Conservation (phyloP, 352 stramenopile genomes). For the Phytophthora ohioensis region DNA sequence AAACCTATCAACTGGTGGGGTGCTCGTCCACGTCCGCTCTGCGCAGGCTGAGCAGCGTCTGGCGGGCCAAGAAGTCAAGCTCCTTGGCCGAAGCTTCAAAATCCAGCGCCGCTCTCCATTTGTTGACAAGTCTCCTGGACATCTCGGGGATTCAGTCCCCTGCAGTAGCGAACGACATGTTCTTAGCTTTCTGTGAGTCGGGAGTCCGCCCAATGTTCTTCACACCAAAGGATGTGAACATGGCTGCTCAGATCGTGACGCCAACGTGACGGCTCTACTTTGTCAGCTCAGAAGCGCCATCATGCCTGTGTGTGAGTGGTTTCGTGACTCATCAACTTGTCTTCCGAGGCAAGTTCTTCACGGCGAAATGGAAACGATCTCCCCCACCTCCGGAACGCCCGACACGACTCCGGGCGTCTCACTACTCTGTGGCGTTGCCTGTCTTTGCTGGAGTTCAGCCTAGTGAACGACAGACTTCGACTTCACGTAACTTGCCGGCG, state of each 20-base stretch:
- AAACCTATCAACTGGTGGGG: neutral
- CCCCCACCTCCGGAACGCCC: too few relatives aligned
- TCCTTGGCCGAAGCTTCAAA: slow-evolving; percentile 1
- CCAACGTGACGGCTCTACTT: slow-evolving; percentile 11
- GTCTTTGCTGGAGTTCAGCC: too few relatives aligned
- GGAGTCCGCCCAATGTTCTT: neutral
- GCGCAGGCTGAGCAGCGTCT: neutral
- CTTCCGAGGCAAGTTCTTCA: neutral
- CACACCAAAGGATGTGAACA: slow-evolving; percentile 5
- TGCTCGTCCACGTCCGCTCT: neutral
- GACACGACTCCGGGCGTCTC: neutral
- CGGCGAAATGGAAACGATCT: neutral
- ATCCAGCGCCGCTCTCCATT: slow-evolving; percentile 2
- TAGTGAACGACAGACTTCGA: too few relatives aligned
- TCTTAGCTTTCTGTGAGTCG: neutral
- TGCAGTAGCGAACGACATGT: neutral
- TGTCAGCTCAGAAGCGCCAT: neutral
- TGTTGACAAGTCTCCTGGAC: slow-evolving; percentile 7
- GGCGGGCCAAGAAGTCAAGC: neutral
- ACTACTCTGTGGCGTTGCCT: too few relatives aligned
- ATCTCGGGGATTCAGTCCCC: neutral
- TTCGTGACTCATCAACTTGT: slow-evolving; percentile 6
- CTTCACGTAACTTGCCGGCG: too few relatives aligned
- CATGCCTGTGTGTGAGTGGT: neutral
- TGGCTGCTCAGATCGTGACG: neutral